phyloP scores from a whole-genome alignment of 1,139 yeast genomes.

The Maudiozyma humilis region DNA sequence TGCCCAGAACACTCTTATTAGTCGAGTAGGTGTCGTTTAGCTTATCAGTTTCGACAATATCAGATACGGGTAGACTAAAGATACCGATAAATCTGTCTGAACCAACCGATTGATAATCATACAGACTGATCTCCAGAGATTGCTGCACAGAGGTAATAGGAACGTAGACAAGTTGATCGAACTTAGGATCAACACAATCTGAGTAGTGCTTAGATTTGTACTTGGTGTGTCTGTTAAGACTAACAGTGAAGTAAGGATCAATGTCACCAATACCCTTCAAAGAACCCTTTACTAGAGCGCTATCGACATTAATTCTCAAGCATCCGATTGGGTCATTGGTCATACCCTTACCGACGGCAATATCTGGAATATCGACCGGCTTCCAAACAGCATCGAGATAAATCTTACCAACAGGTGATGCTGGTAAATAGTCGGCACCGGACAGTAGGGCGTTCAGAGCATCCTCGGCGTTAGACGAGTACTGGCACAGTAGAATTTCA shows the following conservation, averaged over 20 bases:
- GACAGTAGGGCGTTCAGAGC: conserved; percentile 48
- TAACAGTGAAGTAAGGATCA: conserved; percentile 61
- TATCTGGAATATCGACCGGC: conserved; percentile 53
- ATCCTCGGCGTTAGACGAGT: conserved; percentile 47
- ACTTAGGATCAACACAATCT: conserved; percentile 49
- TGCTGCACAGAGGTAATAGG: conserved; percentile 60
- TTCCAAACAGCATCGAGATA: conserved; percentile 55
- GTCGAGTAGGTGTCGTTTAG: conserved; percentile 39
- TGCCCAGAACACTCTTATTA: conserved; percentile 29
- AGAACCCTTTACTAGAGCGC: conserved; percentile 37
- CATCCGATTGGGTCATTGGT: conserved; percentile 51
- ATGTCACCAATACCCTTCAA: conserved; percentile 61
- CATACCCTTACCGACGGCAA: conserved; percentile 38
- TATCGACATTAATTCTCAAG: conserved; percentile 48
- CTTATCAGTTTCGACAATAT: conserved; percentile 38
- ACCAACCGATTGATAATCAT: conserved; percentile 58
- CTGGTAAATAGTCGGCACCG: conserved; percentile 42
- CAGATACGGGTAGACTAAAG: conserved; percentile 43
- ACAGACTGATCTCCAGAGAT: conserved; percentile 47
- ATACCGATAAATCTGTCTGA: conserved; percentile 60
- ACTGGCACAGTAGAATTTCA: conserved; percentile 36
- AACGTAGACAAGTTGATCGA: conserved; percentile 50
- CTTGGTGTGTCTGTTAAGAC: conserved; percentile 49
- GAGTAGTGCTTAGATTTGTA: conserved; percentile 50
- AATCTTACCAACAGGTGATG: conserved; percentile 42